Conservation (phyloP, 2,329 filamentous ascomycete species). For the Penicillium sp. region DNA sequence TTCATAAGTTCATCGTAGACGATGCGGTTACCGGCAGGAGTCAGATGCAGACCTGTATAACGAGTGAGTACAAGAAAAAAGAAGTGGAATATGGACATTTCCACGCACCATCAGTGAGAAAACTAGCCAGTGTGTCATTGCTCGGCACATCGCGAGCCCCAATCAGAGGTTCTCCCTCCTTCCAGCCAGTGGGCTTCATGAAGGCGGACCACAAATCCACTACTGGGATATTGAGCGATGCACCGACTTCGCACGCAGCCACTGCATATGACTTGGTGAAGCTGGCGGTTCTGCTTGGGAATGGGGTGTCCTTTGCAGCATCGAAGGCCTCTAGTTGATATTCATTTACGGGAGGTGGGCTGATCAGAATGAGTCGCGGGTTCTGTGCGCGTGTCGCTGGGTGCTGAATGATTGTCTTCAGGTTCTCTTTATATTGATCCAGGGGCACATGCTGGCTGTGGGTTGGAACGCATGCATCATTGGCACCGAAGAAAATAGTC, state of each 20-base stretch:
- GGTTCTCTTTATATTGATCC: conserved; percentile 70
- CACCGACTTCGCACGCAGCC: conserved; percentile 63
- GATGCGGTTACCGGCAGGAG: conserved; percentile 54
- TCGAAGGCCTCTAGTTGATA: conserved; percentile 58
- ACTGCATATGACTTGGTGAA: conserved; percentile 63
- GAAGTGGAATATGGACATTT: not conserved
- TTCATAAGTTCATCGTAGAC: conserved; percentile 55
- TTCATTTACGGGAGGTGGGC: conserved; percentile 80
- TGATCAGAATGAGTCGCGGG: conserved; percentile 70
- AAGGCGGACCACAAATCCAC: conserved; percentile 79
- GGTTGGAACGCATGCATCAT: conserved; percentile 73
- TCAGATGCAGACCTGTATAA: conserved; percentile 57
- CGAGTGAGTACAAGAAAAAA: conserved; percentile 8
- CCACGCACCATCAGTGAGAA: conserved; percentile 57
- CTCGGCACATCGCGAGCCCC: conserved; percentile 58
- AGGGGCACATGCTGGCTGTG: conserved; percentile 75
- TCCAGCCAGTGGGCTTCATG: conserved; percentile 63
- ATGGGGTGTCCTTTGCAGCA: conserved; percentile 46
- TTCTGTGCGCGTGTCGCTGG: conserved; percentile 66
- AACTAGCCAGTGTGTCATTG: conserved; percentile 53
- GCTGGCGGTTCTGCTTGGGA: conserved; percentile 58
- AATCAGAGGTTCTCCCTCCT: conserved; percentile 49
- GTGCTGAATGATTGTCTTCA: conserved; percentile 70
- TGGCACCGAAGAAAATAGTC: conserved; percentile 83
- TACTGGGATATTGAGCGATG: conserved; percentile 57